Percentiles rank a stretch among this genome's conserved stretches.
phyloP scores from a whole-genome alignment of 1,284 basidiomycete species.

The Chiua sp. region DNA sequence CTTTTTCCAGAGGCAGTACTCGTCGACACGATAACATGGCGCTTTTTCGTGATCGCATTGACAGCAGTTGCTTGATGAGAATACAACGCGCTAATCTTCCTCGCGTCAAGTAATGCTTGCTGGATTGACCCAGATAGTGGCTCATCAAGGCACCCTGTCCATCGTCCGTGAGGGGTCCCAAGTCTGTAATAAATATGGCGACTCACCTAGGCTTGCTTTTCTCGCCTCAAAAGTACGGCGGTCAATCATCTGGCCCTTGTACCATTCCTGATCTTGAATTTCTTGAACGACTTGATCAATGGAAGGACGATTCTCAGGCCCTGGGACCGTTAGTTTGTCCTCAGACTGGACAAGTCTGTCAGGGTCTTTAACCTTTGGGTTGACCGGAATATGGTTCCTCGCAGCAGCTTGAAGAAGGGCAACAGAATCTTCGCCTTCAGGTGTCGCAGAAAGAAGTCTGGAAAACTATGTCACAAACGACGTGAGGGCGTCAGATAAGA shows the following conservation, averaged over 20 bases:
- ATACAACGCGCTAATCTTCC: constrained; percentile 75
- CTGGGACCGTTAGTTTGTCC: constrained; percentile 43
- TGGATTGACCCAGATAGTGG: constrained; percentile 64
- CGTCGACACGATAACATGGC: constrained; percentile 88
- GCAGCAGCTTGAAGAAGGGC: constrained; percentile 68
- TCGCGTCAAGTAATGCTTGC: constrained; percentile 64
- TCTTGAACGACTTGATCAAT: constrained; percentile 65
- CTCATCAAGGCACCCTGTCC: constrained; percentile 54
- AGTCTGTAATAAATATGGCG: not conserved
- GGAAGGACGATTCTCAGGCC: constrained; percentile 57
- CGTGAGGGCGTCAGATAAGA: not conserved
- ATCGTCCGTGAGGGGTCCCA: not conserved
- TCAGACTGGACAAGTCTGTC: constrained; percentile 2
- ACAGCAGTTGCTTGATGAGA: constrained; percentile 84
- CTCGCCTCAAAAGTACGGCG: constrained; percentile 59
- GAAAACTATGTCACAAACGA: not conserved
- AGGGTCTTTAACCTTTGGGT: constrained; percentile 46
- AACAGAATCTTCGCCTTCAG: constrained; percentile 62
- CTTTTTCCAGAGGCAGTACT: constrained; percentile 94
- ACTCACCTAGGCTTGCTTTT: constrained; percentile 55
- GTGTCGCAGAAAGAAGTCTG: constrained; percentile 68
- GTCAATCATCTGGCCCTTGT: constrained; percentile 69
- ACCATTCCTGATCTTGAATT: constrained; percentile 64
- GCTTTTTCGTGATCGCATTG: constrained; percentile 62
- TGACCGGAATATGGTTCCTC: constrained; percentile 70